These are phyloP conservation scores for Trichoderma koningii DNA, from an alignment of 2,329 filamentous ascomycete species.

Conservation along the genomic window DNA sequence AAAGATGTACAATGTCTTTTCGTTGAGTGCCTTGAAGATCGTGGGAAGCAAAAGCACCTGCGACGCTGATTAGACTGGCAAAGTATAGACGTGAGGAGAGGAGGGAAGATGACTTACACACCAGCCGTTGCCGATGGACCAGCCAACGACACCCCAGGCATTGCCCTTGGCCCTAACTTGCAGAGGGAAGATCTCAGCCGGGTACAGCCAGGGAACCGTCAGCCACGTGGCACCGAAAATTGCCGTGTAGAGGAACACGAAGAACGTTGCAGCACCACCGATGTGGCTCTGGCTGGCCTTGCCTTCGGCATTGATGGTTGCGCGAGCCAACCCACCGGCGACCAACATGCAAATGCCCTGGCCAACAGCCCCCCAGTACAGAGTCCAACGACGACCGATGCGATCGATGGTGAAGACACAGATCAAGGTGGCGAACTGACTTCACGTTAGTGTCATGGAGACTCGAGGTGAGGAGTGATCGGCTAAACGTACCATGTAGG, in stretches of 20 bases:
- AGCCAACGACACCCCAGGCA: slow-evolving; percentile 74
- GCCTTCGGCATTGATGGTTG: slow-evolving; percentile 49
- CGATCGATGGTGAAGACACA: slow-evolving; percentile 70
- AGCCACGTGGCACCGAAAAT: slow-evolving; percentile 51
- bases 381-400: slow-evolving; percentile 68
- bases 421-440: slow-evolving; percentile 61
- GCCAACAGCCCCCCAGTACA: slow-evolving; percentile 67
- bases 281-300: slow-evolving; percentile 50
- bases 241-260: slow-evolving; percentile 62
- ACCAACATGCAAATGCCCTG: slow-evolving; percentile 69
- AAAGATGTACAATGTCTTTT: slow-evolving; percentile 75
- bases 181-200: slow-evolving; percentile 73
- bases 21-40: slow-evolving; percentile 65
- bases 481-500: slow-evolving; percentile 46
- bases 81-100: slow-evolving; percentile 28
- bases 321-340: slow-evolving; percentile 62
- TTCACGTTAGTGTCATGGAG: neutral
- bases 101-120: slow-evolving; percentile 28
- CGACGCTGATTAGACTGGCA: slow-evolving; percentile 31
- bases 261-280: slow-evolving; percentile 66
- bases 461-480: neutral
- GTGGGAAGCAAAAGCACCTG: slow-evolving; percentile 54
- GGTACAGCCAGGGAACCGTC: slow-evolving; percentile 63
- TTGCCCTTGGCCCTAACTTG: slow-evolving; percentile 73
- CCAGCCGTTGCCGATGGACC: slow-evolving; percentile 75